phyloP scores from a whole-genome alignment of 2,329 filamentous ascomycete genomes.

The Alternaria dauci region DNA sequence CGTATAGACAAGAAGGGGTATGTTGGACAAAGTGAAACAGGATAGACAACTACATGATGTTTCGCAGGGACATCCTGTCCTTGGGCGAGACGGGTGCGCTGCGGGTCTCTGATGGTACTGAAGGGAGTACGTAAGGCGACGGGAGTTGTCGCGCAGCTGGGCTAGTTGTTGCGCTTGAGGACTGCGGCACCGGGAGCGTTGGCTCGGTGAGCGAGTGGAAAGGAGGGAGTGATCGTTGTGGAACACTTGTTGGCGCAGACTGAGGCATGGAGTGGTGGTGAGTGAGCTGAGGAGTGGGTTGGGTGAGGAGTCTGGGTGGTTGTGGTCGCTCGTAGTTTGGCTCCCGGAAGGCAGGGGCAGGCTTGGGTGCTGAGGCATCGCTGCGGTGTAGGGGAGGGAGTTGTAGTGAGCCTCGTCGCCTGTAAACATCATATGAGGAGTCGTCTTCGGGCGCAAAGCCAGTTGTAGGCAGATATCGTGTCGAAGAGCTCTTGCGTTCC shows the following conservation, averaged over 20 bases:
- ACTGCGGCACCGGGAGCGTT: constrained; percentile 35
- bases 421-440: constrained; percentile 35
- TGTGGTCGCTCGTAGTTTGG: constrained; percentile 38
- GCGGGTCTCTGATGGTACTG: constrained; percentile 30
- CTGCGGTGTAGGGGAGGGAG: constrained; percentile 44
- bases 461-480: constrained; percentile 48
- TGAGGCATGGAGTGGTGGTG: constrained; percentile 46
- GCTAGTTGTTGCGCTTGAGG: constrained; percentile 33
- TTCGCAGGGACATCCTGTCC: constrained; percentile 46
- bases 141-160: constrained; percentile 45
- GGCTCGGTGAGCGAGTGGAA: constrained; percentile 47
- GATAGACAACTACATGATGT: constrained; percentile 43
- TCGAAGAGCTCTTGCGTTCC: constrained; percentile 50
- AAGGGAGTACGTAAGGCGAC: constrained; percentile 37
- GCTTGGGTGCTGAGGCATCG: constrained; percentile 19
- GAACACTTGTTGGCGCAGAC: constrained; percentile 31
- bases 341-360: constrained; percentile 33
- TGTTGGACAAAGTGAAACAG: constrained; percentile 33
- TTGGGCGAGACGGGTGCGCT: constrained; percentile 48
- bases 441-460: constrained; percentile 51
- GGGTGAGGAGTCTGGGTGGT: constrained; percentile 43
- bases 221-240: constrained; percentile 43
- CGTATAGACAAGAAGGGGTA: constrained; percentile 34
- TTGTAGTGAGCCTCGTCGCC: constrained; percentile 44
- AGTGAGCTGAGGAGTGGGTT: constrained; percentile 41